Evolutionary conservation across 179 eudicot genomes (phyloP).

Genomic region (Beta lomatogona): DNA sequence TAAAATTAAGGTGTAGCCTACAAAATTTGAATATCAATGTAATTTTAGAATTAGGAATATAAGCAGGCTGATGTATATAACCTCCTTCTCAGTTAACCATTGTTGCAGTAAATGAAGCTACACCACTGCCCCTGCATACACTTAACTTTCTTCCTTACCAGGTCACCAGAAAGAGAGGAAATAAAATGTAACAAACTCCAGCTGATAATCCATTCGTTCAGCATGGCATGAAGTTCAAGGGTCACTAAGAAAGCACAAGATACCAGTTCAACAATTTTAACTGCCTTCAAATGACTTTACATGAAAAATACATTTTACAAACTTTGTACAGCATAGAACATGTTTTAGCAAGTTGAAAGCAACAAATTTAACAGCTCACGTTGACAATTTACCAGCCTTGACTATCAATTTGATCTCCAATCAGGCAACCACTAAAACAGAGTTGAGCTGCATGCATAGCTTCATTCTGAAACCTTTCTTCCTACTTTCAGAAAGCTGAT

Average conservation of each 20-base stretch:
- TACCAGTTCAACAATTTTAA: no score
- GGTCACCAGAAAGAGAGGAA: not conserved
- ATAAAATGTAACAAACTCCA: not conserved
- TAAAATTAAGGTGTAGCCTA: no score
- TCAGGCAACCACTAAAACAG: not conserved
- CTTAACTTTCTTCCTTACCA: no score
- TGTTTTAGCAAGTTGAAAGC: no score
- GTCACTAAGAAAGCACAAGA: not conserved
- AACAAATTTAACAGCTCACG: not conserved
- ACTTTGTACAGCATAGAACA: no score
- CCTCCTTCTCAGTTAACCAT: no score
- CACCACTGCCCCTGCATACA: not conserved
- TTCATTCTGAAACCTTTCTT: not conserved
- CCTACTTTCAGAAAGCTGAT: not conserved
- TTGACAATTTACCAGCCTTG: not conserved
- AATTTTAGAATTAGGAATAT: no score
- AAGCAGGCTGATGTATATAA: no score
- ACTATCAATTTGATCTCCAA: not conserved
- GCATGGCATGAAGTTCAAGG: not conserved
- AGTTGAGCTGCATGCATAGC: not conserved
- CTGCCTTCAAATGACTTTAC: no score
- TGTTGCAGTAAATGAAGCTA: no score
- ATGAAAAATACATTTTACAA: no score
- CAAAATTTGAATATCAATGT: no score
- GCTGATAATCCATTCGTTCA: not conserved